A percentile compares a stretch with the other conserved stretches of the same genome.
phyloP scores from a whole-genome alignment of 2,329 filamentous ascomycete genomes.

The Neoarthrinium moseri region DNA sequence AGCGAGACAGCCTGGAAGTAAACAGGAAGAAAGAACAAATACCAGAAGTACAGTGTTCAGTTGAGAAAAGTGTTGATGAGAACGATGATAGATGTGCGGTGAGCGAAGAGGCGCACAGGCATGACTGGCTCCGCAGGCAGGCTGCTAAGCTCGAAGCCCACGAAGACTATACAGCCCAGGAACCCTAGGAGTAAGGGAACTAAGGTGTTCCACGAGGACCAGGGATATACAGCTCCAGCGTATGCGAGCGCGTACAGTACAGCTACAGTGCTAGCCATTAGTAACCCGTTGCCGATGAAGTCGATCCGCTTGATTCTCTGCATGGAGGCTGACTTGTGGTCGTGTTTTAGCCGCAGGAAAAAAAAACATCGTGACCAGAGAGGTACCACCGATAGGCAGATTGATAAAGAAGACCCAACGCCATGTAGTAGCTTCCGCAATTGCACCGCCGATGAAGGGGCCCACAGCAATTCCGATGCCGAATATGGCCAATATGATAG shows the following conservation, averaged over 20 bases:
- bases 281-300: constrained; percentile 31
- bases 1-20: constrained; percentile 59
- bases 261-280: constrained; percentile 23
- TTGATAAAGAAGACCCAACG: constrained; percentile 39
- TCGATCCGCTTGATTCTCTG: constrained; percentile 27
- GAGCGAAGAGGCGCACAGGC: constrained; percentile 42
- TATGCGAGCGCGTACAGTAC: constrained; percentile 28
- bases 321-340: not conserved
- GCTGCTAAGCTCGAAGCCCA: not conserved
- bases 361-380: constrained; percentile 24
- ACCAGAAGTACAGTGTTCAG: constrained; percentile 32
- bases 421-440: constrained; percentile 27
- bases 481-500: not conserved
- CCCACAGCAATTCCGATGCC: not conserved
- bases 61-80: constrained; percentile 35
- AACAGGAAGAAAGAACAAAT: constrained; percentile 38
- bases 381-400: constrained; percentile 26
- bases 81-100: constrained; percentile 34
- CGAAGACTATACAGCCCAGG: not conserved
- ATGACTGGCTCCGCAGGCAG: constrained; percentile 22
- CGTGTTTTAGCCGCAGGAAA: constrained; percentile 23
- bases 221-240: constrained; percentile 13
- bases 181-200: constrained; percentile 13
- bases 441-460: not conserved
- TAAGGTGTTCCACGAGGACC: constrained; percentile 15